These are phyloP conservation scores for Pythium biforme DNA, from an alignment of 352 stramenopile species.

Conservation along the genomic window DNA sequence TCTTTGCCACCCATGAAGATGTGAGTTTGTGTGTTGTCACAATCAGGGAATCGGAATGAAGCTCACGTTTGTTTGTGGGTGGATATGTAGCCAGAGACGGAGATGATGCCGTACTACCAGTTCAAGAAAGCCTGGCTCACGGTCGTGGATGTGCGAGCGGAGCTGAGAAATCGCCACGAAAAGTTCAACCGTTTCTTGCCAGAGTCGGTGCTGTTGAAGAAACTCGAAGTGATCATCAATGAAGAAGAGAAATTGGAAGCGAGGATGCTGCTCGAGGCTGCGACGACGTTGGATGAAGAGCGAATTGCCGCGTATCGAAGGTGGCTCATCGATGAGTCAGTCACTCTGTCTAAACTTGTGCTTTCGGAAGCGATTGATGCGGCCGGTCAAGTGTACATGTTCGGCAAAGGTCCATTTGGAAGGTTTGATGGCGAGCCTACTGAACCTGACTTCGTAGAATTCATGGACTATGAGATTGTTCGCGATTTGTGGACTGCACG, in stretches of 20 bases:
- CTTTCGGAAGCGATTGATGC: conserved; percentile 65
- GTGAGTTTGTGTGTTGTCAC: conserved; percentile 26
- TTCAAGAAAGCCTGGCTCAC: conserved; percentile 73
- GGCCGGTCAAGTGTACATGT: conserved; percentile 76
- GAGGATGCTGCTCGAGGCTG: conserved; percentile 51
- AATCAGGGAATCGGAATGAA: neutral
- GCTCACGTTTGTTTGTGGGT: neutral
- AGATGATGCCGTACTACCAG: conserved; percentile 68
- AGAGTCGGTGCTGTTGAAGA: conserved; percentile 47
- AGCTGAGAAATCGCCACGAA: conserved; percentile 58
- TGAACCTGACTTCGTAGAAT: conserved; percentile 67
- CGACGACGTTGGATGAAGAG: conserved; percentile 51
- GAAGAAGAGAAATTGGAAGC: conserved; percentile 70
- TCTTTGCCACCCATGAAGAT: conserved; percentile 72
- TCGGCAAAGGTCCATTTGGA: conserved; percentile 62
- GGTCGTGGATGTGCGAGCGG: conserved; percentile 66
- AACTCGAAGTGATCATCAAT: conserved; percentile 60
- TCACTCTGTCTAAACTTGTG: conserved; percentile 39
- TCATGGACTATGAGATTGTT: conserved; percentile 65
- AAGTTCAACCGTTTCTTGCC: conserved; percentile 70
- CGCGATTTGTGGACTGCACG: conserved; percentile 55
- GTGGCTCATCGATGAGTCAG: conserved; percentile 48
- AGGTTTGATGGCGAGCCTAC: conserved; percentile 59
- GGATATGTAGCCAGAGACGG: conserved; percentile 48
- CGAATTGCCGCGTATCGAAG: conserved; percentile 40